Percentiles rank a stretch among this genome's conserved stretches.
Conservation (phyloP, 2,329 filamentous ascomycete genomes). For the Elsinoe ampelina region DNA sequence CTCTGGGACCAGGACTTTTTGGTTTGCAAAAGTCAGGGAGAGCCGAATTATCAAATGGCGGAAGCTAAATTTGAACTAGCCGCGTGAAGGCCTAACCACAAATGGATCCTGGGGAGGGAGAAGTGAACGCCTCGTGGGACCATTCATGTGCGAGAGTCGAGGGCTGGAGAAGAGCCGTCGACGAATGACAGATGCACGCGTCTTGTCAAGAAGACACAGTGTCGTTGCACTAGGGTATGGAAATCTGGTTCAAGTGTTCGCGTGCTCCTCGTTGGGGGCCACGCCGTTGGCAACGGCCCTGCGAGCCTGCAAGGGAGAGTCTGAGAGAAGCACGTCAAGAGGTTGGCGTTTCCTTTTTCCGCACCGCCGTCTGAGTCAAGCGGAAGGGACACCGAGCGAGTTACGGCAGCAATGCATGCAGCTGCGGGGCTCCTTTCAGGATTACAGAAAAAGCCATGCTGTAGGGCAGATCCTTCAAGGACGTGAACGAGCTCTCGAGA, state of each 20-base stretch:
- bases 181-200: slow-evolving; percentile 5
- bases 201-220: neutral
- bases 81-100: neutral
- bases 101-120: slow-evolving; percentile 4
- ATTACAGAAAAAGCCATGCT: neutral
- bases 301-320: neutral
- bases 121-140: slow-evolving; percentile 11
- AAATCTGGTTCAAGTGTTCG: slow-evolving; percentile 7
- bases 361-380: neutral
- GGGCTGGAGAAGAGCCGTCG: neutral
- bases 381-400: neutral
- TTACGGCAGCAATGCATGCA: neutral
- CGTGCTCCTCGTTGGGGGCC: slow-evolving; percentile 9
- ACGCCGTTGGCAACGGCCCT: slow-evolving; percentile 2
- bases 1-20: neutral
- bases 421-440: neutral
- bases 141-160: slow-evolving; percentile 3
- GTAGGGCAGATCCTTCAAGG: neutral
- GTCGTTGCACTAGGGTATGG: neutral
- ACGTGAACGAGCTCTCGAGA: neutral
- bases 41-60: slow-evolving; percentile 12
- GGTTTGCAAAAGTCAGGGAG: slow-evolving; percentile 2
- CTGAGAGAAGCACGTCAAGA: neutral
- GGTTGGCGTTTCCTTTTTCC: neutral
- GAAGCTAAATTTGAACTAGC: slow-evolving; percentile 11